Evolutionary conservation across 345 rosid genomes (phyloP).

Genomic region (Populus deltoides): DNA sequence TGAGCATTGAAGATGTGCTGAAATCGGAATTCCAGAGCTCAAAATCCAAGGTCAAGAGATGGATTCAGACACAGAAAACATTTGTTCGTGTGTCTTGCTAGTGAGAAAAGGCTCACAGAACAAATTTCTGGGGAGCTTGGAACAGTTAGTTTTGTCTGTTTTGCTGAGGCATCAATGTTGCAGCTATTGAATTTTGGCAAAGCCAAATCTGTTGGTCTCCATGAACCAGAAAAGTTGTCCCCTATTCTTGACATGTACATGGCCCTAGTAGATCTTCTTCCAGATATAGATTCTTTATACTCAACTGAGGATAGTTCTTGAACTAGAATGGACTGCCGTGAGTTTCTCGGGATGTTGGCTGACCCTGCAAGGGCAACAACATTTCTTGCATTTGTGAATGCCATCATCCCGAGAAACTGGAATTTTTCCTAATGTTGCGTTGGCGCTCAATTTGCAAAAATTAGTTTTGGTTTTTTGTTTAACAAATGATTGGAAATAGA

Average conservation of each 20-base stretch:
- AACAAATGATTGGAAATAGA: no score
- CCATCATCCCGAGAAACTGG: constrained; percentile 20
- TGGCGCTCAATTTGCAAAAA: no score
- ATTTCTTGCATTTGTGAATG: constrained; percentile 64
- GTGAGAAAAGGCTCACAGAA: constrained; percentile 63
- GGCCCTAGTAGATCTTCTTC: constrained; percentile 57
- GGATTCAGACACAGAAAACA: constrained; percentile 67
- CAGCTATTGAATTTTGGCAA: constrained; percentile 80
- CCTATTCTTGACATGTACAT: constrained; percentile 84
- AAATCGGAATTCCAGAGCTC: constrained; percentile 68
- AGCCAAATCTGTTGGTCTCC: constrained; percentile 74
- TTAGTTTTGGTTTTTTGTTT: no score
- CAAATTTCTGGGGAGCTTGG: constrained; percentile 59
- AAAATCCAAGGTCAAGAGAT: constrained; percentile 78
- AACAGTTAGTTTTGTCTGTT: constrained; percentile 42
- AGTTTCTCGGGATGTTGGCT: constrained; percentile 58
- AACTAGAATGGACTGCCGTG: constrained; percentile 50
- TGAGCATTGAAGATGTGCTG: constrained; percentile 79
- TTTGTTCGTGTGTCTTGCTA: constrained; percentile 63
- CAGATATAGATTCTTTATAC: constrained; percentile 57
- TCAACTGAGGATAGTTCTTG: constrained; percentile 44
- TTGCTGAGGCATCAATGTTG: constrained; percentile 69
- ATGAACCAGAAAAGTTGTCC: constrained; percentile 61
- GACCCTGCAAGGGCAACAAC: constrained; percentile 58
- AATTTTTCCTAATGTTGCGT: no score